Base-by-base conservation (phyloP, 2,329 filamentous ascomycete species). In the Diplodia corticola region DNA sequence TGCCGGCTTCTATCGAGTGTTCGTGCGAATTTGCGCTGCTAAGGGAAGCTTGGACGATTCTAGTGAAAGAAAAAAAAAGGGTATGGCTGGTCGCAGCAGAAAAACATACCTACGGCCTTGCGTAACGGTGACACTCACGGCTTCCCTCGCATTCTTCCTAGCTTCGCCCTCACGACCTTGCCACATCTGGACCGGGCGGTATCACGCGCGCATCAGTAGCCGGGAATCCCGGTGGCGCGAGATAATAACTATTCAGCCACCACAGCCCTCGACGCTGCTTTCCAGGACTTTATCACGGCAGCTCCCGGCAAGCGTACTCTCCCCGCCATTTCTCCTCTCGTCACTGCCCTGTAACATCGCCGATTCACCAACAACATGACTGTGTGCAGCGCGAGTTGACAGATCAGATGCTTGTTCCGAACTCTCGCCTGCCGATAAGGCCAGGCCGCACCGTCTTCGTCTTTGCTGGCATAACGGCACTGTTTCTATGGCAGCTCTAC, bases 391-490 rank as follows among this genome's bases (percentile, higher is more conserved):
- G 20, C 22, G 26, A 17, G 40, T 20, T 49, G 44, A 61, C 57
- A 17, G 26, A 33, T n/a, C 26, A 48, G 54, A 65, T 65, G 64
- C 53, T 60, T 28, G 46, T 65, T 22, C 53, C 53, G 20, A 59
- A 53, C 28, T 54, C 44, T 13, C 53, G 35, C 30, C 24, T 53
- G 30, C 53, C 44, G 64, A 51, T 65, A 60, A 55, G 64, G 46
- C 54, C 64, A 9, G 53, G 40, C 2, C 64, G 64, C 22, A 51
- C 59, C 35, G 15, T 65, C n/a, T 30, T 50, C 53, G 48, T 48
- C 33, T 65, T 60, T 26, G 64, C 64, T 12, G 17, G 15, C 46
- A 51, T 60, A 15, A 59, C 54, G 10, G 30, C 24, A 9, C 46
- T 65, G 7, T n/a, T 65, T 22, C 46, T 49, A 24, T 60, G 46